Evolutionary conservation across 805 yeast genomes (phyloP).

Genomic region (Brettanomyces anomalus): DNA sequence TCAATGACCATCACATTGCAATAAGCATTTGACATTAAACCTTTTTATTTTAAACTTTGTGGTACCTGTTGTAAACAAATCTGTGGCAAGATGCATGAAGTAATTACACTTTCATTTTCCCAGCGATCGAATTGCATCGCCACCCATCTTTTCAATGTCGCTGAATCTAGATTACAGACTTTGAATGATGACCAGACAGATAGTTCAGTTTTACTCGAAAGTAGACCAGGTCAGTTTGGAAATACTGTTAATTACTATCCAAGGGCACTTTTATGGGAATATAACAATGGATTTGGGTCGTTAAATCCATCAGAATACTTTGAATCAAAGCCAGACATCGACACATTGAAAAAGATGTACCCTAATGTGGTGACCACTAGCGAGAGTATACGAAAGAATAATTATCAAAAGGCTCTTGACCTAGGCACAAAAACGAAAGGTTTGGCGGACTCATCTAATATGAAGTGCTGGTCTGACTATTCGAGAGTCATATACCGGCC

Average conservation of each 20-base stretch:
- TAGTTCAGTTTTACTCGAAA: conserved; percentile 1
- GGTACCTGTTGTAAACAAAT: background rate
- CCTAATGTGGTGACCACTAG: too few species aligned
- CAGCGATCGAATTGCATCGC: conserved; percentile 66
- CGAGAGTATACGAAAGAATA: conserved; percentile 29
- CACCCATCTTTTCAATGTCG: conserved; percentile 75
- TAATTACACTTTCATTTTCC: conserved; percentile 64
- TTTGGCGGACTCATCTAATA: conserved; percentile 29
- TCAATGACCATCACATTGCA: background rate
- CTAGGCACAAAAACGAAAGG: conserved; percentile 27
- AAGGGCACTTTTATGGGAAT: conserved; percentile 74
- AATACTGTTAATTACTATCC: conserved; percentile 66
- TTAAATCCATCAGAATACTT: conserved; percentile 46
- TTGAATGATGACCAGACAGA: conserved; percentile 18
- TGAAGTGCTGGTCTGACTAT: conserved; percentile 76
- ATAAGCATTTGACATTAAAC: too few species aligned
- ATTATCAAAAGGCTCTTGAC: conserved; percentile 61
- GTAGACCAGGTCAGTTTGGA: conserved; percentile 14
- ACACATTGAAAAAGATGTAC: conserved; percentile 12
- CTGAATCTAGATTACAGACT: conserved; percentile 47
- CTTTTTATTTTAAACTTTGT: too few species aligned
- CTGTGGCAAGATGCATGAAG: conserved; percentile 49
- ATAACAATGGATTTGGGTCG: conserved; percentile 67
- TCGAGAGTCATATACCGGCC: conserved; percentile 62
- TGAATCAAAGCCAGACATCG: conserved; percentile 9